phyloP scores from a whole-genome alignment of 1,139 yeast species.

The Yamadazyma conglobata region DNA sequence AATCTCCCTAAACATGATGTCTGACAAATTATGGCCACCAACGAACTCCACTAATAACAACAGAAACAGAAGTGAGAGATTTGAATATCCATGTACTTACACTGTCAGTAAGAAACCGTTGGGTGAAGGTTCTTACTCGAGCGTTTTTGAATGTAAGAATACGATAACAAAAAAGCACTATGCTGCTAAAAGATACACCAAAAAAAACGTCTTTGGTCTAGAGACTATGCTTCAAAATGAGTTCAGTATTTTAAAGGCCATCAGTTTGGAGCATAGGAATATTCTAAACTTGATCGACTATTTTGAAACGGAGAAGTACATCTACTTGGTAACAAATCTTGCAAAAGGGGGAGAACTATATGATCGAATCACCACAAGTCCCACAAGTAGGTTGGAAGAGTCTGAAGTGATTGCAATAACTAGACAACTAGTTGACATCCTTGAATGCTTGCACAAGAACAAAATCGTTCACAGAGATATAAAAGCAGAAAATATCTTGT shows the following conservation, averaged over 20 bases:
- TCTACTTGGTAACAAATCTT: slow-evolving; percentile 63
- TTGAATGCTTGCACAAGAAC: slow-evolving; percentile 29
- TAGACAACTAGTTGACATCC: slow-evolving; percentile 25
- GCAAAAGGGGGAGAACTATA: slow-evolving; percentile 72
- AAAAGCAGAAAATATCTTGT: slow-evolving; percentile 40
- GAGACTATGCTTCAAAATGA: slow-evolving; percentile 49
- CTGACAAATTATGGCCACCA: slow-evolving; percentile 18
- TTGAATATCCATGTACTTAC: slow-evolving; percentile 30
- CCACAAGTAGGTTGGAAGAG: slow-evolving; percentile 35
- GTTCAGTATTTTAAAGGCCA: slow-evolving; percentile 49
- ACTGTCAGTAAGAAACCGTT: slow-evolving; percentile 26
- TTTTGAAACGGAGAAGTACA: slow-evolving; percentile 60
- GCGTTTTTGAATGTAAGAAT: slow-evolving; percentile 38
- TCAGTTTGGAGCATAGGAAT: slow-evolving; percentile 41
- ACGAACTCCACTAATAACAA: slow-evolving; percentile 14
- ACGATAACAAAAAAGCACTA: slow-evolving; percentile 29
- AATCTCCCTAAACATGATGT: no score
- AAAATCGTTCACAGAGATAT: slow-evolving; percentile 41
- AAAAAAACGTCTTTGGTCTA: slow-evolving; percentile 32
- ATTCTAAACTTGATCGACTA: slow-evolving; percentile 64
- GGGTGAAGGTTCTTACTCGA: slow-evolving; percentile 40
- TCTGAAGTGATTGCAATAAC: slow-evolving; percentile 47
- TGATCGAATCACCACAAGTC: slow-evolving; percentile 45
- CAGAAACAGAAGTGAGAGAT: slow-evolving; percentile 11
- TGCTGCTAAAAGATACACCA: slow-evolving; percentile 38